Evolutionary conservation across 495 filamentous ascomycete species (phyloP).

Genomic region (Penicillium turbatum): DNA sequence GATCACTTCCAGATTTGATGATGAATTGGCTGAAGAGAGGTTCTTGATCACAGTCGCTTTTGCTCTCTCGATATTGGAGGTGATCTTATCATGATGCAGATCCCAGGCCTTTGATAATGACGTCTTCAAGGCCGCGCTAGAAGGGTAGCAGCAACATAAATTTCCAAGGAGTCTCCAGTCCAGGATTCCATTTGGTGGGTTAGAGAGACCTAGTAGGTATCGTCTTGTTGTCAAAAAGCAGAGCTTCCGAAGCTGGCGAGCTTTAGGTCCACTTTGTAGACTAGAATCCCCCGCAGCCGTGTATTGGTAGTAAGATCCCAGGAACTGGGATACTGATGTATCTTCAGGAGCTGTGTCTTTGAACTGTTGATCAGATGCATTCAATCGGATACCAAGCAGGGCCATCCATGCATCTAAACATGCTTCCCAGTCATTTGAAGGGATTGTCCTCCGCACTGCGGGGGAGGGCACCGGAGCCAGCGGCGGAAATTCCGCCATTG

Average conservation of each 20-base stretch:
- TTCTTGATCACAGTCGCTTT: constrained; percentile 45
- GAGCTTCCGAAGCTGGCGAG: constrained; percentile 52
- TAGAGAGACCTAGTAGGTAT: constrained; percentile 28
- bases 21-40: constrained; percentile 46
- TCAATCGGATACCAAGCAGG: constrained; percentile 59
- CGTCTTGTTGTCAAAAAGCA: constrained; percentile 58
- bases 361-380: constrained; percentile 52
- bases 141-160: constrained; percentile 39
- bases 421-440: constrained; percentile 68
- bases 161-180: constrained; percentile 38
- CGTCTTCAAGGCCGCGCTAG: constrained; percentile 36
- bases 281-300: constrained; percentile 34
- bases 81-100: constrained; percentile 35
- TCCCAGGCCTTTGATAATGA: constrained; percentile 42
- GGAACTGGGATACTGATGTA: constrained; percentile 53
- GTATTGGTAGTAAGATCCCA: constrained; percentile 59
- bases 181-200: constrained; percentile 27
- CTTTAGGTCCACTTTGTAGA: constrained; percentile 44
- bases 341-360: constrained; percentile 45
- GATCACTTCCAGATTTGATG: constrained; percentile 21
- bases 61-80: constrained; percentile 39
- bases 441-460: constrained; percentile 60
- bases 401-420: constrained; percentile 75
- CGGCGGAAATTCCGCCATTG: constrained; percentile 54
- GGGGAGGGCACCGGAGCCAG: constrained; percentile 71